Evolutionary conservation across 768 basidiomycete species (phyloP).

Genomic region (Leucocoprinus birnbaumii): DNA sequence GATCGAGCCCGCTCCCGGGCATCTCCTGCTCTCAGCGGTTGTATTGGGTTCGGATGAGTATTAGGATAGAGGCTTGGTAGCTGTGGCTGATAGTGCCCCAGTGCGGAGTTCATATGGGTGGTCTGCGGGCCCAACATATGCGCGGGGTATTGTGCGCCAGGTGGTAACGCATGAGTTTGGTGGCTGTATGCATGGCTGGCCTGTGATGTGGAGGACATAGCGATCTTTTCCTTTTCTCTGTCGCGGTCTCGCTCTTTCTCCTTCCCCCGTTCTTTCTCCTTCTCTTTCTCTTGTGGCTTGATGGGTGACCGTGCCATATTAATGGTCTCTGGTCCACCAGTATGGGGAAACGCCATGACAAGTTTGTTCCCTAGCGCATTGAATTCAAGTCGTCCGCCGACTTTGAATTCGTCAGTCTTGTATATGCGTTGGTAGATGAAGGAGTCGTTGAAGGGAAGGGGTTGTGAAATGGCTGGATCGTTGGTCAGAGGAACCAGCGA

Average conservation of each 20-base stretch:
- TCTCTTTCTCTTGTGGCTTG: conserved; percentile 8
- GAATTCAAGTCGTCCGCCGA: conserved; percentile 57
- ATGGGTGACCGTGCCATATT: conserved; percentile 19
- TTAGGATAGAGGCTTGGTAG: background rate
- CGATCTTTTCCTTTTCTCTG: background rate
- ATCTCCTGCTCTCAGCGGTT: background rate
- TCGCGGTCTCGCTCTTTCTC: background rate
- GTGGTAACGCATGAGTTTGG: background rate
- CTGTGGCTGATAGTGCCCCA: background rate
- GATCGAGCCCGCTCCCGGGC: background rate
- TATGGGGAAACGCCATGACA: conserved; percentile 42
- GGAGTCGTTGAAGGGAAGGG: conserved; percentile 41
- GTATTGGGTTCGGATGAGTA: background rate
- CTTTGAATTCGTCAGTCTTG: conserved; percentile 60
- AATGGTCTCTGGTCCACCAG: conserved; percentile 36
- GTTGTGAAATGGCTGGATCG: conserved; percentile 27
- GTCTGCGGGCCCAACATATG: background rate
- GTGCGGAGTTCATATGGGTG: background rate
- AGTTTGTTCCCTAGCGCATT: conserved; percentile 44
- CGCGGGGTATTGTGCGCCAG: conserved; percentile 6
- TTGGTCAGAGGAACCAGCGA: conserved; percentile 34
- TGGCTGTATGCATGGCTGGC: background rate
- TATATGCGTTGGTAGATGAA: conserved; percentile 65
- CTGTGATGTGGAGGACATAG: background rate
- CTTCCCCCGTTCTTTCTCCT: background rate